Base-by-base conservation (phyloP, 257 asterid genomes). In the Jasminum sambac region DNA sequence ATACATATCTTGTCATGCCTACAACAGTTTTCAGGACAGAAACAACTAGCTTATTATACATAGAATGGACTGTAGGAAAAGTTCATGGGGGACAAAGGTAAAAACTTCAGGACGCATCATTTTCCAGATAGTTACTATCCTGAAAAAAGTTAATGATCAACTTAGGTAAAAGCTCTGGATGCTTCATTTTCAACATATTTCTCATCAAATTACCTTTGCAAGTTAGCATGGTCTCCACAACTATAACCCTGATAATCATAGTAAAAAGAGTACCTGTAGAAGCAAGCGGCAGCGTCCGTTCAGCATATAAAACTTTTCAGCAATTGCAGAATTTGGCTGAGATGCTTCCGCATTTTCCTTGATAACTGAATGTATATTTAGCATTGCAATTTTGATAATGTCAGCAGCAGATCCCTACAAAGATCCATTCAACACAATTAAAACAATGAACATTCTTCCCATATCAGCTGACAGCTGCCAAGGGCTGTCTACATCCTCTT, bases 371-470 rank as follows among this genome's bases (percentile, higher is more conserved):
- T 89, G 92, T 55, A 94, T 75, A 81, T 77, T 79, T 81, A 86
- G 73, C 99, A 94, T 94, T 21, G 99, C 99, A 24, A 89, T 84
- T 80, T 94, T 94, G 76, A 94, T 84, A 74, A 94, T 84, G 84
- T 94, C 99, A 24, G 99, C 97, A 72, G 99, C 97, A 70, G 99
- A 94, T 68, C 99, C 99, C 97, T 94, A 50, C 55, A 79, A 70
- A 75, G 55, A 60, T 21, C 69, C 57, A 72, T 68, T 36, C 50
- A 46, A 46, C 68, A 61, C 37, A 65, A 44, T 36, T 68, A 58
- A 60, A 60, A 78, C 68, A 50, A 44, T 50, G 37, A 63, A 74
- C 48, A 71, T 38, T 38, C 74, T 67, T 30, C 66, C 60, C 36
- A 19, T 36, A 21, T 14, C n/a, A 60, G 24, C 24, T 58, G 13